phyloP scores from a whole-genome alignment of 805 yeast species.

The Sungouiella blattae region DNA sequence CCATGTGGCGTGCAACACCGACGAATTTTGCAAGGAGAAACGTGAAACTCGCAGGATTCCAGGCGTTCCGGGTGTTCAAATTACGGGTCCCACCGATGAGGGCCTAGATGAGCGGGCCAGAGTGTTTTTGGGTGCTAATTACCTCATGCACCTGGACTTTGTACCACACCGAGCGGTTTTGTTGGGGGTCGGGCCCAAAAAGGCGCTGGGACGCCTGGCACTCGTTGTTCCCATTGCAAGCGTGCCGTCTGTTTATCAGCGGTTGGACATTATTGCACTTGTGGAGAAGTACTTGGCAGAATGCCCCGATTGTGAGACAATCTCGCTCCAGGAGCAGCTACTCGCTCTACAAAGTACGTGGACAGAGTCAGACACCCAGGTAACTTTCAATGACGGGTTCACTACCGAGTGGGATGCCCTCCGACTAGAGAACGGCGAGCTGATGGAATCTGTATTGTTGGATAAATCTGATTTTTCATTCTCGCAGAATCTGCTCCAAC shows the following conservation, averaged over 20 bases:
- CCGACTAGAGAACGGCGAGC: background rate
- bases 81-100: conserved; percentile 18
- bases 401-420: background rate
- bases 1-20: conserved; percentile 16
- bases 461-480: background rate
- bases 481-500: background rate
- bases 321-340: background rate
- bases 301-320: conserved; percentile 1
- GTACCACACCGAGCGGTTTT: conserved; percentile 27
- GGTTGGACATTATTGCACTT: background rate
- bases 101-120: conserved; percentile 28
- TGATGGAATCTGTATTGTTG: background rate
- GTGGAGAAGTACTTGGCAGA: conserved; percentile 3
- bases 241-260: background rate
- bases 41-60: background rate
- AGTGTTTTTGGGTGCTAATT: conserved; percentile 29
- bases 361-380: background rate
- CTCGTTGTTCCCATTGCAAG: conserved; percentile 22
- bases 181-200: conserved; percentile 21
- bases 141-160: conserved; percentile 26
- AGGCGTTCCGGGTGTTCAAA: conserved; percentile 17
- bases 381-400: background rate
- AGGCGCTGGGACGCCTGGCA: conserved; percentile 7
- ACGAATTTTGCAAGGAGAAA: conserved; percentile 6
- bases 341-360: background rate